phyloP scores from a whole-genome alignment of 306 rosid species.

The Sechiopsis laciniata region DNA sequence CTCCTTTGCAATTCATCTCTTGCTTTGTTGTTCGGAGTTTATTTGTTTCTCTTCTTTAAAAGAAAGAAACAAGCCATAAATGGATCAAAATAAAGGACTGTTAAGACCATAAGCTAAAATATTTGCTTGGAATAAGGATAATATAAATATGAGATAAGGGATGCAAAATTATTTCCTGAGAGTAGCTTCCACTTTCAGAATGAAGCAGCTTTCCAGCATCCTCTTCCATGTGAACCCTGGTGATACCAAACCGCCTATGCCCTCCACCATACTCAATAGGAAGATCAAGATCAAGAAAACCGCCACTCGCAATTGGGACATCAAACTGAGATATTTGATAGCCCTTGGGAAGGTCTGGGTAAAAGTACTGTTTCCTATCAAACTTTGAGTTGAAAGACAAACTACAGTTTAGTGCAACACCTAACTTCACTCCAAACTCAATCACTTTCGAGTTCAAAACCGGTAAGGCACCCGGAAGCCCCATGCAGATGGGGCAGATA shows the following conservation, averaged over 20 bases:
- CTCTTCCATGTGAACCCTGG: conserved; percentile 99
- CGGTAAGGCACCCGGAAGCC: conserved; percentile 87
- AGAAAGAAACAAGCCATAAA: not conserved
- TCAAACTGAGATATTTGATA: conserved; percentile 97
- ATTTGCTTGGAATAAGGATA: not conserved
- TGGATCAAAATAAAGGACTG: not conserved
- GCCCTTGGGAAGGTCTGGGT: conserved; percentile 94
- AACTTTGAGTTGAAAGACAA: conserved; percentile 73
- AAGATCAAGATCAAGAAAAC: conserved; percentile 72
- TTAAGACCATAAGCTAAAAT: conserved; percentile 4
- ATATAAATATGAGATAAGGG: not conserved
- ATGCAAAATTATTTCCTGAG: conserved; percentile 47
- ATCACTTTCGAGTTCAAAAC: conserved; percentile 73
- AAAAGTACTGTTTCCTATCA: conserved; percentile 93
- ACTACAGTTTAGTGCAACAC: conserved; percentile 82
- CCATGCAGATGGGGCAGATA: conserved; percentile 89
- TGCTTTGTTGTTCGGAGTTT: too few relatives aligned
- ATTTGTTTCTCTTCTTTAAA: too few relatives aligned
- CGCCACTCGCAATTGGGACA: conserved; percentile 70
- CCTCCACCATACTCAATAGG: conserved; percentile 89
- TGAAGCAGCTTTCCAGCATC: conserved; percentile 94
- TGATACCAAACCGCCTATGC: conserved; percentile 78
- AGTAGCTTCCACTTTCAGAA: conserved; percentile 65
- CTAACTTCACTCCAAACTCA: conserved; percentile 67
- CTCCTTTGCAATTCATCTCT: too few relatives aligned